Evolutionary conservation across 768 basidiomycete species (phyloP), one percentile per base, ranked within the genome.

Genomic region (Pleurotus citrinopileatus): DNA sequence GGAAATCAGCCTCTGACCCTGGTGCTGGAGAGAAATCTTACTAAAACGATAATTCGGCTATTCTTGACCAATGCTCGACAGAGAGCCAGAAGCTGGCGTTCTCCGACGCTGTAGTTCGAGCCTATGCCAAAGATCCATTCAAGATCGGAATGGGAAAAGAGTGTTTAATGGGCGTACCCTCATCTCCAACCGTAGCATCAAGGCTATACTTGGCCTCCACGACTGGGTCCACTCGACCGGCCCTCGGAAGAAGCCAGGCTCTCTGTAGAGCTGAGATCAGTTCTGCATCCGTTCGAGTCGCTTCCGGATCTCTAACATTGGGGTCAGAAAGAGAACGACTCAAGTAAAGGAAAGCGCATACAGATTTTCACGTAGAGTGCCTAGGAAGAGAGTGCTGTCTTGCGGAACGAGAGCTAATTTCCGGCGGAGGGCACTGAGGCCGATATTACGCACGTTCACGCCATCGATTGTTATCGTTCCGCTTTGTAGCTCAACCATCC

Each of bases 371-470:
- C 81, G 65, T 32, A 80, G 56, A 0, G 77, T 77, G 0, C 78
- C 78, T 12, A 75, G 57, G 63, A 83, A 86, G n/a, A 84, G 63
- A 15, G 77, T 74, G 15, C 70, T 73, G 42, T 86, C 82, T 65
- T 88, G 89, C 0, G 87, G 89, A 10, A 91, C 86, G 36, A 89
- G 75, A 3, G 86, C 81, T 2, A 89, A 65, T 15, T 77, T 71
- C 20, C 68, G 66, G 3, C 85, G 74, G 1, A 87, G 70, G 13
- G 63, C 73, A 54, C 81, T 76, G 6, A 89, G 70, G 0, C 83
- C 84, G 22, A 89, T 70, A 12, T 70, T 63, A 19, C 65, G 66
- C 56, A 80, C 82, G 59, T 88, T 75, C 25, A 66, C 62, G 2
- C 79, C 80, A 57, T 87, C 84, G 42, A 86, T 80, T 34, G 72